Conservation (phyloP, 2,329 filamentous ascomycete species). For the Apiospora pterosperma region DNA sequence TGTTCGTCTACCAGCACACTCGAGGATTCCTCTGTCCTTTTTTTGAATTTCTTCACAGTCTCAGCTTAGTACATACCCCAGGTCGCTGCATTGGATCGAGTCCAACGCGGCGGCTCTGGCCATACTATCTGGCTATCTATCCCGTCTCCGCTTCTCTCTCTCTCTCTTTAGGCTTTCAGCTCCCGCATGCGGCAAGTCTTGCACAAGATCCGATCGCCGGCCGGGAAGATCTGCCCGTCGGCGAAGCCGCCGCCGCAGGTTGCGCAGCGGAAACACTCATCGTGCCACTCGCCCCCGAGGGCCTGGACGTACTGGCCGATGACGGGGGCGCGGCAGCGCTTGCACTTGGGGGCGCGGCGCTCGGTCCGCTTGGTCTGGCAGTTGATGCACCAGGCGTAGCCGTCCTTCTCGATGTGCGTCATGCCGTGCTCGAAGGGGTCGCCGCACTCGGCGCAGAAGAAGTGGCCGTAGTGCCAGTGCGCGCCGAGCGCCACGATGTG, state of each 20-base stretch:
- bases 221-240: conserved; percentile 64
- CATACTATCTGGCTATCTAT: neutral
- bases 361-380: conserved; percentile 93
- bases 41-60: neutral
- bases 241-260: conserved; percentile 58
- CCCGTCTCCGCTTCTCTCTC: neutral
- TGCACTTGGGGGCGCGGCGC: conserved; percentile 82
- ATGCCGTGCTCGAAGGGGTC: conserved; percentile 79
- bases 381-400: conserved; percentile 92
- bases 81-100: neutral
- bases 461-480: conserved; percentile 97
- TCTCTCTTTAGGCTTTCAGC: conserved; percentile 46
- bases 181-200: conserved; percentile 58
- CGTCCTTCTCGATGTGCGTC: conserved; percentile 87
- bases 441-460: conserved; percentile 98
- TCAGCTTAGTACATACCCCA: neutral
- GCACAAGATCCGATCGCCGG: conserved; percentile 56
- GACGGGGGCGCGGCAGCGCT: conserved; percentile 78
- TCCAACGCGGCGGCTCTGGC: neutral
- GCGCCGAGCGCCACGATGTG: conserved; percentile 88
- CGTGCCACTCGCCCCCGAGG: conserved; percentile 90
- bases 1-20: neutral
- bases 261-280: conserved; percentile 81
- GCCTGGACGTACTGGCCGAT: conserved; percentile 88
- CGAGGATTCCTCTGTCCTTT: neutral